A percentile compares a stretch with the other conserved stretches of the same genome.
Conservation (phyloP, 2,329 filamentous ascomycete species). For the Aspergillus sojae region DNA sequence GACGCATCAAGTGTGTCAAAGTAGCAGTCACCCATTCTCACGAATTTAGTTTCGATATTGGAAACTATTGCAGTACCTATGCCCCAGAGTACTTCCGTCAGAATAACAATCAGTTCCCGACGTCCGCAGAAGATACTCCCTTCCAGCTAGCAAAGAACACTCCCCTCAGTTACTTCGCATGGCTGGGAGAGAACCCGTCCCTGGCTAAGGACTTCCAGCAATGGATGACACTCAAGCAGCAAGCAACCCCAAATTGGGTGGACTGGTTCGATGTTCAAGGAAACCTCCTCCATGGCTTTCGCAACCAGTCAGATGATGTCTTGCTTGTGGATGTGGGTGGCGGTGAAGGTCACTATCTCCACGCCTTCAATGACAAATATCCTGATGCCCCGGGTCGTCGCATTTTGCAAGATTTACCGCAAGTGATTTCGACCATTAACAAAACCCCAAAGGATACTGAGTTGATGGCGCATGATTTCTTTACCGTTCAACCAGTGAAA, state of each 20-base stretch:
- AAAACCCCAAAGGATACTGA: slow-evolving; percentile 7
- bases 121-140: slow-evolving; percentile 16
- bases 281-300: too few species aligned
- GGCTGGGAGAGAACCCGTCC: slow-evolving; percentile 18
- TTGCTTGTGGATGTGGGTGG: too few species aligned
- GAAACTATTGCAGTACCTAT: slow-evolving; percentile 13
- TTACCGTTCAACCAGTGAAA: slow-evolving; percentile 25
- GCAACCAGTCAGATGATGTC: too few species aligned
- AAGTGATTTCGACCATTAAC: too few species aligned
- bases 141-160: slow-evolving; percentile 22
- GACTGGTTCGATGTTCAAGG: too few species aligned
- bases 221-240: too few species aligned
- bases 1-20: too few species aligned
- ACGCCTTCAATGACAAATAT: too few species aligned
- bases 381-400: too few species aligned
- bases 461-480: slow-evolving; percentile 24
- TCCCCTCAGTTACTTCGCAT: slow-evolving; percentile 18
- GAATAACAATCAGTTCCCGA: slow-evolving; percentile 18
- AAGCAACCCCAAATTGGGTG: too few species aligned
- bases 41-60: slow-evolving; percentile 16
- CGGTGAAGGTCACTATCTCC: too few species aligned
- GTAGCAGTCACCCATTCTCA: background rate
- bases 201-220: slow-evolving; percentile 19
- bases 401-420: too few species aligned
- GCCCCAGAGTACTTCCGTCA: slow-evolving; percentile 23